Conservation (phyloP, 441 rosid species). For the Populus tomentosa region DNA sequence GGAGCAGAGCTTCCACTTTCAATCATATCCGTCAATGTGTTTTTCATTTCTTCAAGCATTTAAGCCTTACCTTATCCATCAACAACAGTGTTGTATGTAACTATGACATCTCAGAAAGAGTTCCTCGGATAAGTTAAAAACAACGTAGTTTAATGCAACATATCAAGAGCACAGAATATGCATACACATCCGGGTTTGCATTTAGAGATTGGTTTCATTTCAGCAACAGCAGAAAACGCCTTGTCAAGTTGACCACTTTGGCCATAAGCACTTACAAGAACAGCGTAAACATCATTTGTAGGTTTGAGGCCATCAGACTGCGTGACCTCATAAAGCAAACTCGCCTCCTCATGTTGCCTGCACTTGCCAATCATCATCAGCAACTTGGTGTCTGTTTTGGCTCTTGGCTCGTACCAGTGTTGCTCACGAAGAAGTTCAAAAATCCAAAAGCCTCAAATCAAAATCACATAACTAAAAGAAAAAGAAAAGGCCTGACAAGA, state of each 20-base stretch:
- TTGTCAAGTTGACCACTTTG: conserved; percentile 46
- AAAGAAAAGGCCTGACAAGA: not conserved
- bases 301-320: conserved; percentile 64
- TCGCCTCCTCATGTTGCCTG: conserved; percentile 60
- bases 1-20: conserved; percentile 57
- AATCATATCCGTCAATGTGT: conserved; percentile 56
- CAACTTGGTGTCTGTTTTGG: conserved; percentile 57
- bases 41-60: conserved; percentile 71
- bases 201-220: conserved; percentile 64
- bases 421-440: conserved; percentile 74
- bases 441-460: conserved; percentile 30
- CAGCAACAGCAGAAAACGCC: conserved; percentile 52
- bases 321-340: conserved; percentile 63
- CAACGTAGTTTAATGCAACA: conserved; percentile 46
- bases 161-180: conserved; percentile 48
- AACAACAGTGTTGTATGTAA: conserved; percentile 61
- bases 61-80: conserved; percentile 74
- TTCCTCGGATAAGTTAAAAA: conserved; percentile 44
- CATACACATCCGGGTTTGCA: too few relatives aligned
- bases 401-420: conserved; percentile 72
- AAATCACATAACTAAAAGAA: not conserved
- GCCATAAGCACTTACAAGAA: conserved; percentile 70
- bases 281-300: conserved; percentile 67
- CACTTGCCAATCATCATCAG: conserved; percentile 79
- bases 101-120: conserved; percentile 69